phyloP scores from a whole-genome alignment of 108 stramenopile genomes.

The Nitzschia sp. region DNA sequence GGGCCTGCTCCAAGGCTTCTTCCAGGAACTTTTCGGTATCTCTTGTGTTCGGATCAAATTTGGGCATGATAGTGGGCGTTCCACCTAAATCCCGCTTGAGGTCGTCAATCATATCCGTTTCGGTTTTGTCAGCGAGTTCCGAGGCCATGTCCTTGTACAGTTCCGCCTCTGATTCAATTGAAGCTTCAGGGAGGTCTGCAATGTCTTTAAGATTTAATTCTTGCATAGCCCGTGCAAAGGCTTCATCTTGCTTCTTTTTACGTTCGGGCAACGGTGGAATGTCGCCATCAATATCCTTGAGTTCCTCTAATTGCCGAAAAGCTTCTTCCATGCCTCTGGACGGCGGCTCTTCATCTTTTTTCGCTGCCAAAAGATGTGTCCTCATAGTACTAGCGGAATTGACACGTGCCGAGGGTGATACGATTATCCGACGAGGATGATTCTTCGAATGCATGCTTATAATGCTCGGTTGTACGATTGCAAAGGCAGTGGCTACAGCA shows the following conservation, averaged over 20 bases:
- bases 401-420: too few species aligned
- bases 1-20: conserved; percentile 46
- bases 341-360: conserved; percentile 8
- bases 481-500: too few species aligned
- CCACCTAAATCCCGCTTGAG: conserved; percentile 20
- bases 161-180: conserved; percentile 36
- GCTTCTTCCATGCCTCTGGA: conserved; percentile 50
- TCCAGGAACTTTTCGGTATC: conserved; percentile 49
- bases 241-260: conserved; percentile 20
- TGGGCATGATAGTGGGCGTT: neutral
- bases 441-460: neutral
- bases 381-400: too few species aligned
- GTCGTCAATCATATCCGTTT: conserved; percentile 38
- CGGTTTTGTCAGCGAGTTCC: conserved; percentile 30
- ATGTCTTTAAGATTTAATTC: conserved; percentile 31
- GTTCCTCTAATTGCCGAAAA: conserved; percentile 41
- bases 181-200: neutral
- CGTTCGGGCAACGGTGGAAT: neutral
- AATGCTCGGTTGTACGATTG: neutral
- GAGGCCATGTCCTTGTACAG: conserved; percentile 48
- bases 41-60: neutral
- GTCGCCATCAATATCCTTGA: conserved; percentile 26
- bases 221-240: conserved; percentile 29
- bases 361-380: neutral
- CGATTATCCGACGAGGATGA: neutral